Evolutionary conservation across 331 rosid genomes (phyloP).

Genomic region (Rhamnella rubrinervis): DNA sequence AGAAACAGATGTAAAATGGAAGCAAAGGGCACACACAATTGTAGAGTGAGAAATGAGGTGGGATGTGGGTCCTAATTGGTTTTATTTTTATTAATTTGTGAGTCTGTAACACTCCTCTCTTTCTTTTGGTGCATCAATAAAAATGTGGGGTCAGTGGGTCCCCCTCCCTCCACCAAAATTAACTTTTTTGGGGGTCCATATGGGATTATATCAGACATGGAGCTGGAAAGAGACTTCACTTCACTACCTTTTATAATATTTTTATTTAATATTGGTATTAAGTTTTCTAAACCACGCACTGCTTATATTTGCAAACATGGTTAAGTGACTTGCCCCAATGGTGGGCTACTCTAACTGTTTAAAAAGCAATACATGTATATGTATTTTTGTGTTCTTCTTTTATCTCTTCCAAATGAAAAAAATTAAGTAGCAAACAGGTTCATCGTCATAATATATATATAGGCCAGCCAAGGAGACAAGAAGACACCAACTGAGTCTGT

Average conservation of each 20-base stretch:
- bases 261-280: not conserved
- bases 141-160: slow-evolving; percentile 48
- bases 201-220: slow-evolving; percentile 30
- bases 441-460: slow-evolving; percentile 45
- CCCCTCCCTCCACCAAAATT: slow-evolving; percentile 42
- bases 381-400: not conserved
- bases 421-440: slow-evolving; percentile 28
- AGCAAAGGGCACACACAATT: slow-evolving; percentile 83
- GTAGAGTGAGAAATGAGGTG: slow-evolving; percentile 47
- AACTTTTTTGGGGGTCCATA: slow-evolving; percentile 44
- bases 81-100: slow-evolving; percentile 20
- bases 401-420: slow-evolving; percentile 30
- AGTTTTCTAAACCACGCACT: slow-evolving; percentile 35
- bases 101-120: slow-evolving; percentile 37
- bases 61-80: slow-evolving; percentile 38
- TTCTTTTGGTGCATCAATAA: slow-evolving; percentile 67
- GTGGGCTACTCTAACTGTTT: too few species aligned
- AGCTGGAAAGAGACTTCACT: slow-evolving; percentile 54
- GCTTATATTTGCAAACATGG: too few species aligned
- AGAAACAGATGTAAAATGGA: slow-evolving; percentile 71
- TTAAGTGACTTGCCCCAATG: too few species aligned
- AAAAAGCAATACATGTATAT: not conserved
- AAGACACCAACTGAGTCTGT: slow-evolving; percentile 76
- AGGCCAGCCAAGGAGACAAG: slow-evolving; percentile 51
- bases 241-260: not conserved